Conservation (phyloP, 345 rosid species). For the Populus ilicifolia region DNA sequence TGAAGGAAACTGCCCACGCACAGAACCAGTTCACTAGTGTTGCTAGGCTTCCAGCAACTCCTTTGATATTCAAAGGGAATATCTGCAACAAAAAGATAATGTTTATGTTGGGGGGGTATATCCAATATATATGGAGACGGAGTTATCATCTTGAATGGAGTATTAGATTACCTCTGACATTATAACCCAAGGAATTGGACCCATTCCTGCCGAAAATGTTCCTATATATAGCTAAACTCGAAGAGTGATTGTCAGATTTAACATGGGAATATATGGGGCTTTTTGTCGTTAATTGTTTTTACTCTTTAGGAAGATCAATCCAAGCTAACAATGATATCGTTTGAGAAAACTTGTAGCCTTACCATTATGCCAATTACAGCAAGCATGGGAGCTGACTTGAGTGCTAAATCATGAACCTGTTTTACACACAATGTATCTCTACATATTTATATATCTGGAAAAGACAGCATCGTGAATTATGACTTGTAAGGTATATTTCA, state of each 20-base stretch:
- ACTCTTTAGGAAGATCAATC: background rate
- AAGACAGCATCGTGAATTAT: background rate
- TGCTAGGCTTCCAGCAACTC: slow-evolving; percentile 7
- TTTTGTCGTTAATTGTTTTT: background rate
- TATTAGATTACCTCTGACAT: slow-evolving; percentile 39
- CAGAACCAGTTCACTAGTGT: slow-evolving; percentile 13
- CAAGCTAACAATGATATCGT: background rate
- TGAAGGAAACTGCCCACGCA: slow-evolving; percentile 12
- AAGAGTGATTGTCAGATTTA: background rate
- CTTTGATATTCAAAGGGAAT: slow-evolving; percentile 10
- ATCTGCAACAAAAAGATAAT: background rate
- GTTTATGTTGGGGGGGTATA: background rate
- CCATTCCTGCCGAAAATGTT: slow-evolving; percentile 46
- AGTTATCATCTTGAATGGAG: background rate
- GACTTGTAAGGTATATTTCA: background rate
- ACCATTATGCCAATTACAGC: slow-evolving; percentile 86
- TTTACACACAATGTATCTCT: background rate
- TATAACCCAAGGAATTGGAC: slow-evolving; percentile 50
- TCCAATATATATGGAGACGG: background rate
- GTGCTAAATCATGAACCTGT: slow-evolving; percentile 66
- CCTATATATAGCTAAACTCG: slow-evolving; percentile 28
- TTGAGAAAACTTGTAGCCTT: slow-evolving; percentile 13
- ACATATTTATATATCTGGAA: background rate
- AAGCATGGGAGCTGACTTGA: slow-evolving; percentile 56
- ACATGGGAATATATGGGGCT: background rate